phyloP scores from a whole-genome alignment of 208 protist genomes.

The Crithidia expoeki region DNA sequence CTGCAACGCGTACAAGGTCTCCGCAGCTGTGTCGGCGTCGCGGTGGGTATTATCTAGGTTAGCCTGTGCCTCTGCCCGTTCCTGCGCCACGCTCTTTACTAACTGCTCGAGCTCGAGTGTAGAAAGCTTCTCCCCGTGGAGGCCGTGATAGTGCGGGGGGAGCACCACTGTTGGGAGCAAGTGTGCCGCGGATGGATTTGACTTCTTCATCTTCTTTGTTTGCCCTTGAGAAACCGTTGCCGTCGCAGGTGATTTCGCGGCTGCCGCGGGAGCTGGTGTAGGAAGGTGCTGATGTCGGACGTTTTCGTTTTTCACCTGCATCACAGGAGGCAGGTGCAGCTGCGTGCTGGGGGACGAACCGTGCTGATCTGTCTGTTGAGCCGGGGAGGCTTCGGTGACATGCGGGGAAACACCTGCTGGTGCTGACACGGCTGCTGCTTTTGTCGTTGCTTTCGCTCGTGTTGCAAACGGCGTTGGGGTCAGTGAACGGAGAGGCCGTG shows the following conservation, averaged over 20 bases:
- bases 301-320: not conserved
- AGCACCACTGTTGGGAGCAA: slow-evolving; percentile 23
- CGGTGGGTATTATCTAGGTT: slow-evolving; percentile 19
- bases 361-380: not conserved
- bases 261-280: not conserved
- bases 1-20: slow-evolving; percentile 43
- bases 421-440: too few species aligned
- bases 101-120: slow-evolving; percentile 35
- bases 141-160: slow-evolving; percentile 32
- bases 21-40: slow-evolving; percentile 25
- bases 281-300: not conserved
- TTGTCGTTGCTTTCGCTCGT: not conserved
- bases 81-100: slow-evolving; percentile 7
- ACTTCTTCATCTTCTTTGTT: not conserved
- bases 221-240: not conserved
- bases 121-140: slow-evolving; percentile 32
- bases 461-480: not conserved
- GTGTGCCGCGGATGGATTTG: not conserved
- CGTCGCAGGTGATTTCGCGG: not conserved
- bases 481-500: not conserved
- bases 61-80: slow-evolving; percentile 10
- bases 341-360: not conserved
- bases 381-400: not conserved
- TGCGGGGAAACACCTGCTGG: not conserved
- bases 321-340: too few species aligned